A percentile compares a stretch with the other conserved stretches of the same genome.
Conservation (phyloP, 805 yeast species). For the Suhomyces sp. region DNA sequence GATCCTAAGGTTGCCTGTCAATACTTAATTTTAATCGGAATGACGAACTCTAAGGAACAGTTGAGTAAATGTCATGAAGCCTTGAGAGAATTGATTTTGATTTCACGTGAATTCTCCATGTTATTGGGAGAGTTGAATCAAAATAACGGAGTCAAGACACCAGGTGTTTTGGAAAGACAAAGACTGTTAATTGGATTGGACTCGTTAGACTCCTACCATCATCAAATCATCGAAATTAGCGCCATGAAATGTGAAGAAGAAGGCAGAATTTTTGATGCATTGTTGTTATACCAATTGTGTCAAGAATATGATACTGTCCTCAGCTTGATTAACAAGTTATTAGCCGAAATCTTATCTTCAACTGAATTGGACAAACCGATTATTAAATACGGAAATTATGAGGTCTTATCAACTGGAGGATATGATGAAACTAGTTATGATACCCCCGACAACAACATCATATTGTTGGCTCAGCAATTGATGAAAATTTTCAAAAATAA, state of each 20-base stretch:
- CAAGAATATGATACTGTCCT: conserved; percentile 85
- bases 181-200: conserved; percentile 59
- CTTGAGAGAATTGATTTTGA: conserved; percentile 76
- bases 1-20: conserved; percentile 94
- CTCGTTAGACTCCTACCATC: conserved; percentile 58
- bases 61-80: conserved; percentile 68
- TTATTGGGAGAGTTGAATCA: conserved; percentile 79
- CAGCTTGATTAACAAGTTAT: conserved; percentile 63
- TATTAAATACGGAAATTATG: conserved; percentile 40
- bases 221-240: conserved; percentile 75
- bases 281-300: conserved; percentile 80
- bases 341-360: conserved; percentile 74
- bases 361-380: conserved; percentile 65
- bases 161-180: conserved; percentile 83
- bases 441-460: conserved; percentile 46
- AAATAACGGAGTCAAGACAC: conserved; percentile 64
- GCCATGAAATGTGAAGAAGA: conserved; percentile 88
- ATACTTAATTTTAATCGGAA: conserved; percentile 69
- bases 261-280: conserved; percentile 82
- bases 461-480: conserved; percentile 44
- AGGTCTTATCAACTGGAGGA: conserved; percentile 18
- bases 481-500: conserved; percentile 51
- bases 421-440: conserved; percentile 33
- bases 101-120: conserved; percentile 78
- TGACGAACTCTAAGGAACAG: conserved; percentile 44